These are phyloP conservation scores for Elsinoe perseae DNA, from an alignment of 2,329 filamentous ascomycete genomes.

Conservation along the genomic window DNA sequence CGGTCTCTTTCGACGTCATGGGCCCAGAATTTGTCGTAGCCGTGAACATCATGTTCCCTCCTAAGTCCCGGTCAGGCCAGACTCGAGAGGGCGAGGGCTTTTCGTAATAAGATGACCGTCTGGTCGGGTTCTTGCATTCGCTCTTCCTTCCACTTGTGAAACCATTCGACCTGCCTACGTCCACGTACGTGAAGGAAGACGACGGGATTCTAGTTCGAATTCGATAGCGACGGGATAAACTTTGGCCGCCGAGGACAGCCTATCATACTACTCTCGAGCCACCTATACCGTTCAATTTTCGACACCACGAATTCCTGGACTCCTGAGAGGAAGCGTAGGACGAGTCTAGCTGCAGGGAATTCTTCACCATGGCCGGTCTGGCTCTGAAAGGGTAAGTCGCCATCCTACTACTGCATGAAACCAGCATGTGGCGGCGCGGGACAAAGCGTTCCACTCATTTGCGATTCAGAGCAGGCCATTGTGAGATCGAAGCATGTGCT, in stretches of 20 bases:
- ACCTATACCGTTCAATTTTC: conserved; percentile 4
- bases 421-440: neutral
- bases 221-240: neutral
- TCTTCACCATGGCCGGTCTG: conserved; percentile 5
- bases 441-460: conserved; percentile 1
- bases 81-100: neutral
- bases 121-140: neutral
- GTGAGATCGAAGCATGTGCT: neutral
- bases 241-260: neutral
- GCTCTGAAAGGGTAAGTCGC: conserved; percentile 16
- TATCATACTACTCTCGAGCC: neutral
- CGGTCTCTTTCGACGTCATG: conserved; percentile 1
- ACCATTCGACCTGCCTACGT: conserved; percentile 13
- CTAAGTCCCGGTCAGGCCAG: conserved; percentile 4
- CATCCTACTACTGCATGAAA: neutral
- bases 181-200: neutral
- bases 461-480: neutral
- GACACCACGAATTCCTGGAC: neutral
- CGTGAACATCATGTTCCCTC: conserved; percentile 6
- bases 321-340: neutral
- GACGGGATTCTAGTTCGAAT: neutral
- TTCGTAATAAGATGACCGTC: neutral
- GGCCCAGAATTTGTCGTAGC: conserved; percentile 1
- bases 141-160: conserved; percentile 4
- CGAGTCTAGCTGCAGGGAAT: neutral